A percentile compares a stretch with the other conserved stretches of the same genome.
These are phyloP conservation scores for Verticillium klebahnii DNA, from an alignment of 2,329 filamentous ascomycete genomes.

Conservation along the genomic window DNA sequence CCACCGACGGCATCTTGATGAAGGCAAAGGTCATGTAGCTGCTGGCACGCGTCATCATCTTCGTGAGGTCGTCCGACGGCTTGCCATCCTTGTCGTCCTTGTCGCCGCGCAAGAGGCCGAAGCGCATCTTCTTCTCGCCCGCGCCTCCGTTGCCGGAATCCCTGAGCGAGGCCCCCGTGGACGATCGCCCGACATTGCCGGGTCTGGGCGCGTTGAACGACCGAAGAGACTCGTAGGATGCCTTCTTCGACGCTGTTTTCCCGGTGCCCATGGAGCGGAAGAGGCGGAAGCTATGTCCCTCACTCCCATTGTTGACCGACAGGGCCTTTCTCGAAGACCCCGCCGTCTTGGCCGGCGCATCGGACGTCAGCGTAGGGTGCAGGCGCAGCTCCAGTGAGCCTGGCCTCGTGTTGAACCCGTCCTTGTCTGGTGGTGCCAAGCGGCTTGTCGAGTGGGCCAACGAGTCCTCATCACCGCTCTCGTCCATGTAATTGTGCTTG, in stretches of 20 bases:
- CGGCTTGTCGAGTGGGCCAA: slow-evolving; percentile 28
- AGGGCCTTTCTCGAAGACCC: slow-evolving; percentile 35
- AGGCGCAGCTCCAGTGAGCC: slow-evolving; percentile 78
- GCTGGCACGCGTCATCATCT: slow-evolving; percentile 93
- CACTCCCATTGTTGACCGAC: slow-evolving; percentile 42
- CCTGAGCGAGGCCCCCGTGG: slow-evolving; percentile 40
- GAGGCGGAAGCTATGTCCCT: slow-evolving; percentile 47
- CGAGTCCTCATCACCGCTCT: slow-evolving; percentile 36
- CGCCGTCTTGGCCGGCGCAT: slow-evolving; percentile 28
- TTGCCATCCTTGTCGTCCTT: slow-evolving; percentile 37
- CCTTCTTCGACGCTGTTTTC: slow-evolving; percentile 45
- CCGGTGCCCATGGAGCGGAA: slow-evolving; percentile 40
- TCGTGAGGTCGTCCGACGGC: slow-evolving; percentile 81
- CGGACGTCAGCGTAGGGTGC: slow-evolving; percentile 71
- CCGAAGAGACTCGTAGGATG: slow-evolving; percentile 53
- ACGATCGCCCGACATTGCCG: slow-evolving; percentile 36
- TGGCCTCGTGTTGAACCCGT: slow-evolving; percentile 53
- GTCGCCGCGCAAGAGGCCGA: slow-evolving; percentile 46
- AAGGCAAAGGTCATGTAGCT: slow-evolving; percentile 97
- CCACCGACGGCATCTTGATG: slow-evolving; percentile 91
- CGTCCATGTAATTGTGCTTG: slow-evolving; percentile 41
- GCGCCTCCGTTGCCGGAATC: slow-evolving; percentile 28
- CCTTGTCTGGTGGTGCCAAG: slow-evolving; percentile 39
- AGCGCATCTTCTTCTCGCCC: slow-evolving; percentile 47
- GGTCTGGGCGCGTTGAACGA: slow-evolving; percentile 33